Evolutionary conservation across 768 basidiomycete genomes (phyloP).

Genomic region (Suillus ampliporus): DNA sequence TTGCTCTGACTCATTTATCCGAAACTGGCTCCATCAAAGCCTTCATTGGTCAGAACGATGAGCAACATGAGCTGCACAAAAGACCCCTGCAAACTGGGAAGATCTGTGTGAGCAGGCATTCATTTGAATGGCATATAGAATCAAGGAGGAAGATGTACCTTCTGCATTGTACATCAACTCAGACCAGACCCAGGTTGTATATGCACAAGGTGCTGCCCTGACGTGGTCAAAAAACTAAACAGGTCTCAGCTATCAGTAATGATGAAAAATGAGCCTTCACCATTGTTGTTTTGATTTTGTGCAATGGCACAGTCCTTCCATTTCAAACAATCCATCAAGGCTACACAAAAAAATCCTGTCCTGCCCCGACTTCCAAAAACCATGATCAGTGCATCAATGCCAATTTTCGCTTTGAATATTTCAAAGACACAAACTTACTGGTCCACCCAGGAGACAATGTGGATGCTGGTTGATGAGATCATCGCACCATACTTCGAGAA

Average conservation of each 20-base stretch:
- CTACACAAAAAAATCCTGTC: slow-evolving; percentile 29
- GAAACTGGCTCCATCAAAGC: slow-evolving; percentile 23
- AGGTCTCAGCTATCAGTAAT: slow-evolving; percentile 39
- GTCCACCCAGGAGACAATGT: slow-evolving; percentile 34
- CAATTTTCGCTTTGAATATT: slow-evolving; percentile 30
- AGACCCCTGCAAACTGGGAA: slow-evolving; percentile 38
- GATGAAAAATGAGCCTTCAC: slow-evolving; percentile 52
- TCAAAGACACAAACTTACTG: slow-evolving; percentile 36
- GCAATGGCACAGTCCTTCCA: slow-evolving; percentile 38
- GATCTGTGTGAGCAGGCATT: slow-evolving; percentile 20
- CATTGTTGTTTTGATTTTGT: slow-evolving; percentile 38
- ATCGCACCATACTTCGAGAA: slow-evolving; percentile 37
- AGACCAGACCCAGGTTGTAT: slow-evolving; percentile 43
- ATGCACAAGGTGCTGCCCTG: slow-evolving; percentile 3
- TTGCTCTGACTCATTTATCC: slow-evolving; percentile 33
- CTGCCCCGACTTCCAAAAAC: slow-evolving; percentile 14
- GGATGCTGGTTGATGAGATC: slow-evolving; percentile 33
- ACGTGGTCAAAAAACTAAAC: slow-evolving; percentile 41
- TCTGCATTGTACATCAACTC: slow-evolving; percentile 32
- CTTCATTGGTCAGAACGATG: slow-evolving; percentile 15
- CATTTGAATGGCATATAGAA: slow-evolving; percentile 29
- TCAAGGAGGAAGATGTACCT: slow-evolving; percentile 34
- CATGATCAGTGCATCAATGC: slow-evolving; percentile 28
- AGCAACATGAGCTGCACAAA: slow-evolving; percentile 41
- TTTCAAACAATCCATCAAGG: slow-evolving; percentile 46